These are phyloP conservation scores for Claviceps monticola DNA, from an alignment of 2,329 filamentous ascomycete species.

Conservation along the genomic window DNA sequence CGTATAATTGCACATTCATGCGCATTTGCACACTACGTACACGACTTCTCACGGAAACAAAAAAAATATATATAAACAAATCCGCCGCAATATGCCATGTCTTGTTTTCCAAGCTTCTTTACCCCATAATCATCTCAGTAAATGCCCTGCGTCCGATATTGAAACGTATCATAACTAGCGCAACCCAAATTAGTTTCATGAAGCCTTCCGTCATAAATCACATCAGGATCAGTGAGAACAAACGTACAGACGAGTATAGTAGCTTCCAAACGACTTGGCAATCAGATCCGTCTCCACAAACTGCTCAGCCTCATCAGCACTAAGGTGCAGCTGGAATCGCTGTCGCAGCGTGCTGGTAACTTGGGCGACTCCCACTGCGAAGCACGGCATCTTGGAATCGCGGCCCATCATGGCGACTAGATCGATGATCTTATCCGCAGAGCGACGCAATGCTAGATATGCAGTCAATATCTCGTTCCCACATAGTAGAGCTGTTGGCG, in stretches of 20 bases:
- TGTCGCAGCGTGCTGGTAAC: constrained; percentile 57
- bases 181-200: neutral
- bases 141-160: constrained; percentile 78
- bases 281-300: constrained; percentile 73
- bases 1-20: too few relatives aligned
- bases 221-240: neutral
- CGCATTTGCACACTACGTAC: neutral
- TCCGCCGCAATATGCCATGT: neutral
- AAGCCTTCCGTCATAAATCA: too few relatives aligned
- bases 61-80: neutral
- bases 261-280: constrained; percentile 70
- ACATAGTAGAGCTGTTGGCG: too few relatives aligned
- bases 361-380: constrained; percentile 56
- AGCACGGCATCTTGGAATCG: constrained; percentile 76
- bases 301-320: constrained; percentile 65
- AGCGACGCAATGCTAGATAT: constrained; percentile 51
- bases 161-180: constrained; percentile 68
- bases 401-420: constrained; percentile 74
- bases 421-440: constrained; percentile 69
- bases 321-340: constrained; percentile 70
- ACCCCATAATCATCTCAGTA: constrained; percentile 36
- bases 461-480: too few relatives aligned
- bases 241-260: constrained; percentile 70
- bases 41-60: neutral
- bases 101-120: neutral